phyloP scores from a whole-genome alignment of 177 flowering plant genomes.

The Vitis hybrid region DNA sequence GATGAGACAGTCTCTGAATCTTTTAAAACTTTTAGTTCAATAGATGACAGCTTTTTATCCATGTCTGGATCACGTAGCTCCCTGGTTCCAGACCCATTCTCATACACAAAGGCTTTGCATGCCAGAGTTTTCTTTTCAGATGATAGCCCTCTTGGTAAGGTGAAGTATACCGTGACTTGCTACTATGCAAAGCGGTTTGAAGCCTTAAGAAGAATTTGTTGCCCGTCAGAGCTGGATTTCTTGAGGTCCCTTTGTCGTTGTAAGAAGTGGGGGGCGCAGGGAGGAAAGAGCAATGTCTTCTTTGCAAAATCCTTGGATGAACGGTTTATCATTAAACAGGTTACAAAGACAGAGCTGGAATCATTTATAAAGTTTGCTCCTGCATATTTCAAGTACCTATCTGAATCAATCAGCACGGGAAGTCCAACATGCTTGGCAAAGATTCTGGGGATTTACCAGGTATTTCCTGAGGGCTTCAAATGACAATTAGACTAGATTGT shows the following conservation, averaged over 20 bases:
- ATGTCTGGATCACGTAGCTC: constrained; percentile 62
- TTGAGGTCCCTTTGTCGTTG: constrained; percentile 92
- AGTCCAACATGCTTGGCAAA: constrained; percentile 97
- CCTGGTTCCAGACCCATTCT: constrained; percentile 52
- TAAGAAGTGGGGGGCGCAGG: constrained; percentile 99
- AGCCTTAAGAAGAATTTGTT: constrained; percentile 79
- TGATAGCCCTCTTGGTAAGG: constrained; percentile 73
- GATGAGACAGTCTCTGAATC: constrained; percentile 59
- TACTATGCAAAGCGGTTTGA: constrained; percentile 89
- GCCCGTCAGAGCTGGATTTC: constrained; percentile 85
- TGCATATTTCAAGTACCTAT: constrained; percentile 83
- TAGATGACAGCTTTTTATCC: constrained; percentile 63
- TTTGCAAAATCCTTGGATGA: constrained; percentile 97
- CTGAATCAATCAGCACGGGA: constrained; percentile 70
- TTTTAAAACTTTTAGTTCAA: constrained; percentile 56
- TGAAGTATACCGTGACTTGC: constrained; percentile 85
- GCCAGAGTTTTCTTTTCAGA: constrained; percentile 68
- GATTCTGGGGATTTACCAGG: constrained; percentile 99
- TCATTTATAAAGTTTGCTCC: constrained; percentile 95
- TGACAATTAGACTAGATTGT: background rate
- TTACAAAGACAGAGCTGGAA: constrained; percentile 95
- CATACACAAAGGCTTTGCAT: constrained; percentile 71
- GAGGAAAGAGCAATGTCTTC: constrained; percentile 98
- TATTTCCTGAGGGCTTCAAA: constrained; percentile 20
- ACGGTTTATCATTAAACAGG: constrained; percentile 93